Evolutionary conservation across 768 basidiomycete genomes (phyloP), one percentile per base, ranked within the genome.

Genomic region (Russula emetica): DNA sequence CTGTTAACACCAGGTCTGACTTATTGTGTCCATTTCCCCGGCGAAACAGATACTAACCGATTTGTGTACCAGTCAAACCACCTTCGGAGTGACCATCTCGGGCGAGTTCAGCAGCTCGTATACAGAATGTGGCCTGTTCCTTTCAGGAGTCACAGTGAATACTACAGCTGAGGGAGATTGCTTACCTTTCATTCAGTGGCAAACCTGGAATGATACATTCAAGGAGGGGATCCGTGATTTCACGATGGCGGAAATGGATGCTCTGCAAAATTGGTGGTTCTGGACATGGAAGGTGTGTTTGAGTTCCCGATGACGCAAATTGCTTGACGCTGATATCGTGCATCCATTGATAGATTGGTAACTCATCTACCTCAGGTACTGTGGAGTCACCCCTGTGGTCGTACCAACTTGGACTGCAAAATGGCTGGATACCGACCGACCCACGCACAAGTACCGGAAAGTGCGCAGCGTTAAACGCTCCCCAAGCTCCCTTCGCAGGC

Each of bases 391-490:
- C 86, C 0, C 75, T 85, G 67, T 90, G 88, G 88, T 85, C 84
- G 22, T 90, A 89, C 75, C 75, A 83, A 70, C 83, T 87, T 71
- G 80, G 84, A 10, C 82, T 93, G 54, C 76, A 82, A 63, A 78
- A 88, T 58, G 92, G 92, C 26, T 92, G 88, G 85, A 83, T 92
- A 44, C 90, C 92, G 8, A 71, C 73, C 1, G 88, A 94, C 78
- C 91, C 91, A 20, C 78, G 90, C 50, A 73, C 68, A 6, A 81
- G 84, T 28, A 66, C 78, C n/a, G 92, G 94, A 70, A 73, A 80
- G 49, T 97, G 94, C 72, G 76, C 70, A 26, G 75, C 79, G 3
- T 73, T 88, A 16, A 86, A 83, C 24, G 77, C 76, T 6, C 60
- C 74, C 3, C n/a, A 66, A 49, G 49, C 47, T 36, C 61, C 67